phyloP scores from a whole-genome alignment of 352 stramenopile genomes.

The Phytopythium vexans region DNA sequence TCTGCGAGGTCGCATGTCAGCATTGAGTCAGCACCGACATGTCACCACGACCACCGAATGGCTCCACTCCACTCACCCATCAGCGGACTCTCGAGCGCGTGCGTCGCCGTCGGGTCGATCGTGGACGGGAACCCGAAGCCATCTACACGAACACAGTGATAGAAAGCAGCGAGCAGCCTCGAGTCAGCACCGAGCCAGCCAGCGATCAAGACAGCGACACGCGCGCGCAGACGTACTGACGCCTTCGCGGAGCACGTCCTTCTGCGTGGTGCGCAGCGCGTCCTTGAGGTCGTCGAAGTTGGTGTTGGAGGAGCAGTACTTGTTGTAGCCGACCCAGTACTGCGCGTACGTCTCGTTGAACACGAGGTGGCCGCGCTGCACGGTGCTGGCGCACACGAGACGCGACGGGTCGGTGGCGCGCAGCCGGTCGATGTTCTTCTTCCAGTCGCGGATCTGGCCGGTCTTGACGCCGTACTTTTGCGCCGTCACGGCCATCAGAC shows the following conservation, averaged over 20 bases:
- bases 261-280: constrained; percentile 61
- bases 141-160: constrained; percentile 21
- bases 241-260: constrained; percentile 69
- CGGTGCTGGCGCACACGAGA: constrained; percentile 77
- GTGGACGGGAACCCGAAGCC: constrained; percentile 59
- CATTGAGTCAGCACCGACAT: not conserved
- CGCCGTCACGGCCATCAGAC: constrained; percentile 68
- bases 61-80: constrained; percentile 33
- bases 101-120: constrained; percentile 58
- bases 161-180: constrained; percentile 4
- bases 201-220: not conserved
- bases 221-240: constrained; percentile 50
- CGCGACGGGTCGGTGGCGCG: constrained; percentile 73
- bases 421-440: constrained; percentile 82
- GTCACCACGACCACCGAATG: not conserved
- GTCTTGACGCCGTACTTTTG: constrained; percentile 87
- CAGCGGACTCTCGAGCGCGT: constrained; percentile 53
- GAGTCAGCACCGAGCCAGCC: constrained; percentile 6
- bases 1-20: constrained; percentile 3
- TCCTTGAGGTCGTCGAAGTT: constrained; percentile 71
- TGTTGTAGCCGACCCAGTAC: constrained; percentile 90
- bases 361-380: constrained; percentile 79
- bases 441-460: constrained; percentile 86
- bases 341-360: constrained; percentile 89
- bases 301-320: constrained; percentile 75